Base-by-base conservation (phyloP, 2,329 filamentous ascomycete genomes). In the Paecilomyces sp. region DNA sequence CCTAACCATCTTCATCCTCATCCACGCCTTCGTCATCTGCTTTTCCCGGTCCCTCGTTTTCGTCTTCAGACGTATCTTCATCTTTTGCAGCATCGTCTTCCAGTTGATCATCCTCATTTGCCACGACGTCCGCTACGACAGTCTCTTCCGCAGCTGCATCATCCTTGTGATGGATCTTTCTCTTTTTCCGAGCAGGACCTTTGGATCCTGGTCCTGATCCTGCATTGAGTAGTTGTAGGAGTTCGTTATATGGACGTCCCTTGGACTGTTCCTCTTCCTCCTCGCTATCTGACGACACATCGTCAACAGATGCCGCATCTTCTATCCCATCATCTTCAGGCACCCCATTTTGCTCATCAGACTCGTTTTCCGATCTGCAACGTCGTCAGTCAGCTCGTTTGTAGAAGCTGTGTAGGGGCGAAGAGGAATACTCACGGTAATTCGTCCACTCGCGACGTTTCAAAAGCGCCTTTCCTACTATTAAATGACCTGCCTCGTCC, bases 141-240 rank as follows among this genome's bases (percentile, higher is more conserved):
- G 58, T 54, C 3, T 73, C 67, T 7, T 69, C 67, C 24, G 64
- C 59, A 12, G 62, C 63, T 36, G 66, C 65, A 2, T 69, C 66
- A 12, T 77, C 74, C 11, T 58, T 58, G 13, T 72, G 68, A 2
- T 77, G 74, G 13, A 84, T 66, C 71, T 83, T 87, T 66, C 83
- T 76, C 66, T 79, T 81, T 63, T 80, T 87, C 22, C 75, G 76
- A 55, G 75, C 76, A 6, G 80, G 81, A 34, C 77, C 78, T 22
- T 74, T 74, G 2, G 73, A 64, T 12, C 75, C 51, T 6, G 41
- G 18, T 3, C 54, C 72, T 15, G 72, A 69, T 15, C 70, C 66
- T 57, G 78, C 67, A 59, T 80, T 77, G 24, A 87, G 77, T 1
- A 85, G 77, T 62, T 84, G 80, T 15, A 88, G 73, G 15, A 88